Evolutionary conservation across 2,329 filamentous ascomycete genomes (phyloP).

Genomic region (Alternaria infectoria): DNA sequence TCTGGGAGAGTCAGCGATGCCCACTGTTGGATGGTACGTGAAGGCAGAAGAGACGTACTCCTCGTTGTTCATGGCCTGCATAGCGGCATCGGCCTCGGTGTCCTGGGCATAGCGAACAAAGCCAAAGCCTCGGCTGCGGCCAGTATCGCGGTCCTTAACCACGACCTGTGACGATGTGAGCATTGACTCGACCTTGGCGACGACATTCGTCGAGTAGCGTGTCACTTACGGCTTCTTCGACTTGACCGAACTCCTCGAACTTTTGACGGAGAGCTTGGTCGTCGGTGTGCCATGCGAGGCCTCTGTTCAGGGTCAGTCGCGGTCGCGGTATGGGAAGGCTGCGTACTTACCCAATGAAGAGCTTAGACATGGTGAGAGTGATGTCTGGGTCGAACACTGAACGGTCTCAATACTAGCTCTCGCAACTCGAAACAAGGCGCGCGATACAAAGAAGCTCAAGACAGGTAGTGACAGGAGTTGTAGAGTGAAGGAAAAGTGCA

Average conservation of each 20-base stretch:
- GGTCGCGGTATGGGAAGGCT: neutral
- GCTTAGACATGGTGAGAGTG: slow-evolving; percentile 75
- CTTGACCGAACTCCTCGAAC: slow-evolving; percentile 87
- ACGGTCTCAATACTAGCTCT: slow-evolving; percentile 50
- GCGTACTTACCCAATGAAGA: slow-evolving; percentile 84
- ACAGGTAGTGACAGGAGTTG: slow-evolving; percentile 27
- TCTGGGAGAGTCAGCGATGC: slow-evolving; percentile 56
- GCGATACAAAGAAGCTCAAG: slow-evolving; percentile 37
- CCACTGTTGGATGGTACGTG: neutral
- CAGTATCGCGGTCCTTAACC: slow-evolving; percentile 96
- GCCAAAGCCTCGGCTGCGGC: slow-evolving; percentile 94
- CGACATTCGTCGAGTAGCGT: neutral
- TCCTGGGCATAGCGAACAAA: slow-evolving; percentile 89
- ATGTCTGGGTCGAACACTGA: slow-evolving; percentile 42
- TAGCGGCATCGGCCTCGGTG: slow-evolving; percentile 76
- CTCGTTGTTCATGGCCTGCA: slow-evolving; percentile 81
- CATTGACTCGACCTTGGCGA: neutral
- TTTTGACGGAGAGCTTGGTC: slow-evolving; percentile 85
- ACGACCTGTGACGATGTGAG: slow-evolving; percentile 71
- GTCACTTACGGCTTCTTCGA: slow-evolving; percentile 90
- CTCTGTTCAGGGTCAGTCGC: slow-evolving; percentile 61
- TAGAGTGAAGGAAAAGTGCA: slow-evolving; percentile 24
- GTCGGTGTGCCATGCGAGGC: slow-evolving; percentile 98
- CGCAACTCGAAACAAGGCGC: slow-evolving; percentile 30
- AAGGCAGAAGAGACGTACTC: slow-evolving; percentile 64